phyloP scores from a whole-genome alignment of 768 basidiomycete species.

The Amanita pallidorosea region DNA sequence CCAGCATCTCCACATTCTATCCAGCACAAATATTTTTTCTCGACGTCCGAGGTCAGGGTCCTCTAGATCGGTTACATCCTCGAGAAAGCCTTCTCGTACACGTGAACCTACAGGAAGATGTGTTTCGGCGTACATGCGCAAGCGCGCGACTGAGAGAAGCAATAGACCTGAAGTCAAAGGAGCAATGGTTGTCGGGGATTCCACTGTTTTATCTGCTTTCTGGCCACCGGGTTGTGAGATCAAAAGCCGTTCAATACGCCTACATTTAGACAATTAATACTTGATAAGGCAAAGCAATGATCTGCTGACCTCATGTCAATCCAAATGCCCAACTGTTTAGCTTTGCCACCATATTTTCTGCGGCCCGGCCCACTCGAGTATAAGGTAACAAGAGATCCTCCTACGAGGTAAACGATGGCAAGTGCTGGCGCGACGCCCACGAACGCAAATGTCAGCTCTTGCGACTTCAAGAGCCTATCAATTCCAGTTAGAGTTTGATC shows the following conservation, averaged over 20 bases:
- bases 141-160: constrained; percentile 55
- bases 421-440: constrained; percentile 91
- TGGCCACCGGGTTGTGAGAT: constrained; percentile 29
- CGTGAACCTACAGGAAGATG: constrained; percentile 47
- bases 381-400: constrained; percentile 39
- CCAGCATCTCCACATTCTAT: constrained; percentile 89
- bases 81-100: constrained; percentile 70
- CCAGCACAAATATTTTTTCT: constrained; percentile 70
- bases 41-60: constrained; percentile 53
- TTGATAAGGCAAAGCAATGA: not conserved
- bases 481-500: constrained; percentile 86
- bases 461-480: constrained; percentile 87
- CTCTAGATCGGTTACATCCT: constrained; percentile 78
- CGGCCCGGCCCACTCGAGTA: constrained; percentile 39
- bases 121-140: constrained; percentile 53
- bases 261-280: constrained; percentile 11
- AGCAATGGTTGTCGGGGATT: constrained; percentile 21
- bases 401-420: constrained; percentile 61
- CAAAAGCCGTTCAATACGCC: constrained; percentile 62
- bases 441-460: constrained; percentile 93
- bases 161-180: constrained; percentile 65
- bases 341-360: constrained; percentile 48
- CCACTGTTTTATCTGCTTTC: not conserved
- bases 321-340: constrained; percentile 49
- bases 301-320: constrained; percentile 50